These are phyloP conservation scores for Galerina sulciceps DNA, from an alignment of 768 basidiomycete genomes.

Conservation along the genomic window DNA sequence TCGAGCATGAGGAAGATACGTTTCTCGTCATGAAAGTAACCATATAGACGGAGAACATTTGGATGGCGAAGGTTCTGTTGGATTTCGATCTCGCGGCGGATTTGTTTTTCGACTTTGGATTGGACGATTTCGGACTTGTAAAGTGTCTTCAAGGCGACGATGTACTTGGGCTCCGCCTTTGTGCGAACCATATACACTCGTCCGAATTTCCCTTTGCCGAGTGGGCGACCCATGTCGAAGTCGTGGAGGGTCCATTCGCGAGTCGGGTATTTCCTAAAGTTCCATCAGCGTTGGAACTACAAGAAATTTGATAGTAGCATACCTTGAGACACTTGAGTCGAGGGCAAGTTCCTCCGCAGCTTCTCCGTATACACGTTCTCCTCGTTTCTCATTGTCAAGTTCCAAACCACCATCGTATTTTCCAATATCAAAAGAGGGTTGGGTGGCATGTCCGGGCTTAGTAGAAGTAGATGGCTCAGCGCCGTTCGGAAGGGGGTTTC, in stretches of 20 bases:
- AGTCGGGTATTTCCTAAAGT: constrained; percentile 65
- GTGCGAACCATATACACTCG: constrained; percentile 99
- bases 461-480: constrained; percentile 17
- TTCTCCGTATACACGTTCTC: constrained; percentile 75
- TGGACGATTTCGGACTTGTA: constrained; percentile 97
- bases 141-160: constrained; percentile 94
- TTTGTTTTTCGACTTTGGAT: constrained; percentile 93
- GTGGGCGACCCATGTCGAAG: constrained; percentile 93
- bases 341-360: constrained; percentile 82
- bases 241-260: constrained; percentile 83
- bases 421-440: constrained; percentile 72
- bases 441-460: constrained; percentile 27
- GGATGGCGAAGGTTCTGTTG: constrained; percentile 96
- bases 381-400: constrained; percentile 79
- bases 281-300: neutral
- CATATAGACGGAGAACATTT: constrained; percentile 91
- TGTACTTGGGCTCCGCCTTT: constrained; percentile 85
- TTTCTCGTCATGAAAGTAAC: constrained; percentile 98
- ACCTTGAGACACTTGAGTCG: constrained; percentile 80
- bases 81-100: constrained; percentile 97
- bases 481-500: constrained; percentile 35
- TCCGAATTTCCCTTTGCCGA: constrained; percentile 99
- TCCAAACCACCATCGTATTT: constrained; percentile 98
- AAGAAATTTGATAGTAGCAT: constrained; percentile 25
- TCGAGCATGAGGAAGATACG: constrained; percentile 98